Conservation (phyloP, 345 rosid genomes). For the Pistacia integerrima region DNA sequence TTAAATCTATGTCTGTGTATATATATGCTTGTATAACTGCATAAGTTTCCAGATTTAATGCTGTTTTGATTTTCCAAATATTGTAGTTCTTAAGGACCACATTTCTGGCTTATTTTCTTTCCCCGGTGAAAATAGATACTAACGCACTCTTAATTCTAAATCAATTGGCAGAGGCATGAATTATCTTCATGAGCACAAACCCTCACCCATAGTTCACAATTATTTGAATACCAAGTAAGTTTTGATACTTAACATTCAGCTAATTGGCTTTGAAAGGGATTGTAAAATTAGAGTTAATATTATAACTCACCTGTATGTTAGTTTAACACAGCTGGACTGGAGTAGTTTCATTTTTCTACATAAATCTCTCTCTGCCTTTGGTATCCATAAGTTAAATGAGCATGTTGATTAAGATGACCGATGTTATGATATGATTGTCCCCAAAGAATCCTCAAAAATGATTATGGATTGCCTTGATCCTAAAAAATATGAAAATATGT, state of each 20-base stretch:
- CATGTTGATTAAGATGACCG: not conserved
- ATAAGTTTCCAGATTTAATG: not conserved
- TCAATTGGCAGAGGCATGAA: constrained; percentile 57
- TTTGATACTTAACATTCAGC: not conserved
- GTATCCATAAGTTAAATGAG: not conserved
- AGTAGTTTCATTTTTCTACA: not conserved
- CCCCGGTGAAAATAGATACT: not conserved
- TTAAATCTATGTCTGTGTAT: not conserved
- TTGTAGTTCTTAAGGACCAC: too few species aligned
- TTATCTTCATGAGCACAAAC: constrained; percentile 66
- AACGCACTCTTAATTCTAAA: not conserved
- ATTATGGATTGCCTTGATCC: not conserved
- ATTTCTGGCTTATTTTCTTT: not conserved
- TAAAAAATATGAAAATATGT: too few species aligned
- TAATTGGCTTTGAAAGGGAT: not conserved
- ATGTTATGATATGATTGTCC: not conserved
- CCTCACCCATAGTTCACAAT: constrained; percentile 60
- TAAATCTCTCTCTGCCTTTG: not conserved
- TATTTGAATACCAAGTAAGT: constrained; percentile 49
- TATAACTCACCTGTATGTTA: too few species aligned
- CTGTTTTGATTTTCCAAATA: not conserved
- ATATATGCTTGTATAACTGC: not conserved
- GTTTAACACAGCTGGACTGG: not conserved
- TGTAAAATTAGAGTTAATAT: too few species aligned
- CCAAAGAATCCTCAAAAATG: not conserved